Evolutionary conservation across 495 filamentous ascomycete species (phyloP).

Genomic region (Astrocystis sublimbata): DNA sequence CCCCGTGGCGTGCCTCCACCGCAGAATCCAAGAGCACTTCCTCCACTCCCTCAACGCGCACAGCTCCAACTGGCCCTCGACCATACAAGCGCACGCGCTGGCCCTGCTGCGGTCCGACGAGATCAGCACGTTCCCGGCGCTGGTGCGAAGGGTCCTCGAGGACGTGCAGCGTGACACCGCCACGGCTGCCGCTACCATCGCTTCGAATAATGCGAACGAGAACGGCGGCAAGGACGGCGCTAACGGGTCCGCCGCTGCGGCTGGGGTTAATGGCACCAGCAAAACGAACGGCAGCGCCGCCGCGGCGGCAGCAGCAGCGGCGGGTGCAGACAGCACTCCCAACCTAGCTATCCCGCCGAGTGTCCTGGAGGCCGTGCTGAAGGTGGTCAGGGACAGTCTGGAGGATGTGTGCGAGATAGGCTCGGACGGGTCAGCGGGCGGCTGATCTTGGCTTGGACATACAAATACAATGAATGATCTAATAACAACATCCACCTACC

Average conservation of each 20-base stretch:
- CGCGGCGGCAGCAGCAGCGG: conserved; percentile 19
- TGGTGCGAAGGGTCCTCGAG: conserved; percentile 53
- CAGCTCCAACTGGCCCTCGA: conserved; percentile 56
- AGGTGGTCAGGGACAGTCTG: conserved; percentile 51
- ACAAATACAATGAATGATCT: no score
- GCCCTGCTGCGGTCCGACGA: conserved; percentile 55
- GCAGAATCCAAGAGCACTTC: conserved; percentile 58
- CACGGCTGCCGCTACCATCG: conserved; percentile 21
- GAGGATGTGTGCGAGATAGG: conserved; percentile 52
- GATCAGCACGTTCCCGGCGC: conserved; percentile 51
- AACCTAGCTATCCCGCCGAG: conserved; percentile 51
- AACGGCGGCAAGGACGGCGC: conserved; percentile 10
- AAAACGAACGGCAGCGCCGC: conserved; percentile 27
- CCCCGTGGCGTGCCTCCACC: neutral
- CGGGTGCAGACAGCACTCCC: conserved; percentile 12
- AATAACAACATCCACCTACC: neutral
- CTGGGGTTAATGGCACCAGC: conserved; percentile 21
- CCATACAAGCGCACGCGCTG: conserved; percentile 52
- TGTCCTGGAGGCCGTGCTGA: conserved; percentile 56
- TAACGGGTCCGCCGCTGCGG: neutral
- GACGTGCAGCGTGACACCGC: conserved; percentile 53
- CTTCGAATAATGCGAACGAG: conserved; percentile 6
- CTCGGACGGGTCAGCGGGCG: conserved; percentile 27
- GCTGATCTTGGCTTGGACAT: conserved; percentile 7
- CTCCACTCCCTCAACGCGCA: conserved; percentile 54